Percentiles rank a stretch among this genome's conserved stretches.
Conservation (phyloP, 441 rosid species). For the Oxalis stricta region DNA sequence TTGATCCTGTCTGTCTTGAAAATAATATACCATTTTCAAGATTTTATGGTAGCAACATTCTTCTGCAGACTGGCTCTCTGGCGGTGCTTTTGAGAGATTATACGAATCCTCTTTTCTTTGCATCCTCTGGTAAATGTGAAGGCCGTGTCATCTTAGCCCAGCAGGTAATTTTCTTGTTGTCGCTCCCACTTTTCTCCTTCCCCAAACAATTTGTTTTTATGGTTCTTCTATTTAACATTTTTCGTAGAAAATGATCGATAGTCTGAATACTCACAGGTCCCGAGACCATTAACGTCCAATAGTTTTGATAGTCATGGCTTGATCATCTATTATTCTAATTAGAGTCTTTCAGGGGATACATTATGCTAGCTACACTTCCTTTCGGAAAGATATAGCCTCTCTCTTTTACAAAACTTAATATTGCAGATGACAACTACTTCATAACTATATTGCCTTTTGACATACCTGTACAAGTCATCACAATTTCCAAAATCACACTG, state of each 20-base stretch:
- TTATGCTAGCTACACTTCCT: too few species aligned
- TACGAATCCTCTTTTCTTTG: constrained; percentile 76
- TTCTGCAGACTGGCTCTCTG: constrained; percentile 47
- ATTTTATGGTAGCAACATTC: constrained; percentile 74
- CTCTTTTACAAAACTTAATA: not conserved
- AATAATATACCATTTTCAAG: constrained; percentile 88
- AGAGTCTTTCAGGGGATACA: too few species aligned
- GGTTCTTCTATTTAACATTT: constrained; percentile 3
- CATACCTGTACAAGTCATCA: not conserved
- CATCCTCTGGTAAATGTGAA: constrained; percentile 79
- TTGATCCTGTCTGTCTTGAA: constrained; percentile 76
- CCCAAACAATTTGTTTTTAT: not conserved
- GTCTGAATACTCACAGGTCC: too few species aligned
- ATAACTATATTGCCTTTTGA: not conserved
- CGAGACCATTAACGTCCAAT: too few species aligned
- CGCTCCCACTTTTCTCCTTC: not conserved
- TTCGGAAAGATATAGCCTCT: too few species aligned
- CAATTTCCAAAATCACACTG: not conserved
- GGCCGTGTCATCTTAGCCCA: constrained; percentile 89
- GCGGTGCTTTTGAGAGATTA: constrained; percentile 69
- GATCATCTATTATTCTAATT: too few species aligned
- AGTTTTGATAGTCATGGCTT: too few species aligned
- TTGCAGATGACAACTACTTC: not conserved
- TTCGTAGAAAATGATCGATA: too few species aligned
- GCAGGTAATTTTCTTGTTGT: constrained; percentile 46